Evolutionary conservation across 306 rosid genomes (phyloP).

Genomic region (Cucumis cinereus): DNA sequence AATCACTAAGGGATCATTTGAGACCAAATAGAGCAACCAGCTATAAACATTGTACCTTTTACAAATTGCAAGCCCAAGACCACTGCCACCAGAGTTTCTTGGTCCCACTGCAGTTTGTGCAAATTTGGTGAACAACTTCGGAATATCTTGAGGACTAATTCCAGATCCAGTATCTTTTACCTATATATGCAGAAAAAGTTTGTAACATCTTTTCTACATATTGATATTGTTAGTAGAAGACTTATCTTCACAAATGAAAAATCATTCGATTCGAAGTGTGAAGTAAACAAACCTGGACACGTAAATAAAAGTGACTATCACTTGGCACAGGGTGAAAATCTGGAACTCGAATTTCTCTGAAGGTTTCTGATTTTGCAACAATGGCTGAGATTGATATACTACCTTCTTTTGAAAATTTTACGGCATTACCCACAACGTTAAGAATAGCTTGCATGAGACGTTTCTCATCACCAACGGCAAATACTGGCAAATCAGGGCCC

Average conservation of each 20-base stretch:
- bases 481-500: slow-evolving; percentile 63
- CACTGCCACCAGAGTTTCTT: slow-evolving; percentile 57
- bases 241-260: slow-evolving; percentile 9
- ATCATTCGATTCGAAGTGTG: slow-evolving; percentile 2
- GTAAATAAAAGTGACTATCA: slow-evolving; percentile 71
- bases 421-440: slow-evolving; percentile 91
- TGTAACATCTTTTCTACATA: not conserved
- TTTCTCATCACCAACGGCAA: slow-evolving; percentile 73
- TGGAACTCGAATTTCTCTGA: slow-evolving; percentile 57
- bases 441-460: slow-evolving; percentile 82
- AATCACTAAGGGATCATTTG: not conserved
- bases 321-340: slow-evolving; percentile 56
- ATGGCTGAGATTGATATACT: slow-evolving; percentile 48
- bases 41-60: slow-evolving; percentile 45
- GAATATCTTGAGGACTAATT: slow-evolving; percentile 75
- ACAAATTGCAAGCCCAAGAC: slow-evolving; percentile 90
- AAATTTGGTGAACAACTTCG: slow-evolving; percentile 72
- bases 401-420: slow-evolving; percentile 91
- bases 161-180: slow-evolving; percentile 88
- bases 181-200: slow-evolving; percentile 19
- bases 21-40: not conserved
- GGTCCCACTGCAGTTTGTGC: slow-evolving; percentile 55
- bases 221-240: slow-evolving; percentile 5
- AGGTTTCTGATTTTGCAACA: slow-evolving; percentile 62
- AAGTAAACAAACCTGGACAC: slow-evolving; percentile 68